A percentile compares a stretch with the other conserved stretches of the same genome.
Evolutionary conservation across 2,329 filamentous ascomycete genomes (phyloP).

Genomic region (Teratosphaeria pseudoeucalypti): DNA sequence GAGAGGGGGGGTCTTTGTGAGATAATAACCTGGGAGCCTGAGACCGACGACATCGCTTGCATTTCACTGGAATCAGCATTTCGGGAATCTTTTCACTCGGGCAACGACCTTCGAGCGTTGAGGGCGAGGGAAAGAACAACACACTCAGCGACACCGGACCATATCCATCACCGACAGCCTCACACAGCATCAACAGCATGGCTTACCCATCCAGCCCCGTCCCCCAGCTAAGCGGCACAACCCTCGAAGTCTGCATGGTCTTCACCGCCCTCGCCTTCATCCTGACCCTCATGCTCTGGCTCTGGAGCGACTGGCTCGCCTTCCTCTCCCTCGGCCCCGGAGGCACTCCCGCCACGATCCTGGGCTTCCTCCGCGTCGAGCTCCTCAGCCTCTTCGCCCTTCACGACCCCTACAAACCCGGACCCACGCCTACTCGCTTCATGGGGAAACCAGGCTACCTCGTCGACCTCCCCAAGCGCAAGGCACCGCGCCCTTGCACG

Average conservation of each 20-base stretch:
- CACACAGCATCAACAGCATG: background rate
- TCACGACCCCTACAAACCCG: slow-evolving; percentile 56
- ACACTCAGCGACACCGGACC: background rate
- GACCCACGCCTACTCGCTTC: slow-evolving; percentile 41
- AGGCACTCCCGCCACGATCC: slow-evolving; percentile 63
- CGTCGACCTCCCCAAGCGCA: slow-evolving; percentile 48
- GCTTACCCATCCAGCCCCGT: background rate
- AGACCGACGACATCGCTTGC: background rate
- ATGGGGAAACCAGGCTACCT: slow-evolving; percentile 52
- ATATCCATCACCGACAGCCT: background rate
- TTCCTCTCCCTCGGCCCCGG: slow-evolving; percentile 71
- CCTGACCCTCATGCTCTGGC: slow-evolving; percentile 11
- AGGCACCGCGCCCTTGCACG: slow-evolving; percentile 55
- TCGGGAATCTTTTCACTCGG: background rate
- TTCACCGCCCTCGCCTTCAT: slow-evolving; percentile 4
- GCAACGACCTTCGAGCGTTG: background rate
- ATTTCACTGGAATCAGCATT: background rate
- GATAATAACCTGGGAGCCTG: background rate
- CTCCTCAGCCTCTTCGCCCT: slow-evolving; percentile 62
- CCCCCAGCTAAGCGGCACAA: background rate
- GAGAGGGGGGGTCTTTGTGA: too few species aligned
- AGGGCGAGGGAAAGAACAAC: background rate
- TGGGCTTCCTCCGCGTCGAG: slow-evolving; percentile 64
- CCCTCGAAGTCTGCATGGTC: background rate
- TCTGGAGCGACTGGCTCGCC: slow-evolving; percentile 63